Conservation (phyloP, 2,329 filamentous ascomycete species). For the Sclerotiophoma versabilis region DNA sequence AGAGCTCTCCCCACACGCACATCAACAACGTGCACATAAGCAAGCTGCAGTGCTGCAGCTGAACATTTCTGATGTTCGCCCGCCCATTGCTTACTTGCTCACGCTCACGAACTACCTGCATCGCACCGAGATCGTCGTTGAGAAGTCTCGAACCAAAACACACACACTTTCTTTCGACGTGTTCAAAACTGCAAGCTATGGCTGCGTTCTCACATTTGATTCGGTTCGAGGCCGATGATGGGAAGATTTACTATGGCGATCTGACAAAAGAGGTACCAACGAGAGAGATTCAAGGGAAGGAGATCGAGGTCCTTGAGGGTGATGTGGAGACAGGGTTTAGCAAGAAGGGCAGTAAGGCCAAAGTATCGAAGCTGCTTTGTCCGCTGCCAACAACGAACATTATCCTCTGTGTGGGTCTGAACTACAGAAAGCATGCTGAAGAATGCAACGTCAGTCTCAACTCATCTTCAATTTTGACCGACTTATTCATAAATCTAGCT, state of each 20-base stretch:
- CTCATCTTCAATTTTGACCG: background rate
- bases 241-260: conserved; percentile 42
- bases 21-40: conserved; percentile 7
- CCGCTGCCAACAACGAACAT: conserved; percentile 41
- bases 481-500: conserved; percentile 22
- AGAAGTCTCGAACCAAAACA: background rate
- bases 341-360: conserved; percentile 36
- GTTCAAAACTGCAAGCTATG: conserved; percentile 19
- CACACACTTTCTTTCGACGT: conserved; percentile 2
- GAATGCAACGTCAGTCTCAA: conserved; percentile 37
- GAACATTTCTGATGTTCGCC: conserved; percentile 3
- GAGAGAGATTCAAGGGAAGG: conserved; percentile 39
- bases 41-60: background rate
- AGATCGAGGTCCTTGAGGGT: conserved; percentile 40
- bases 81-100: background rate
- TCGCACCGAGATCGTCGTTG: background rate
- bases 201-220: conserved; percentile 44
- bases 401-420: conserved; percentile 45
- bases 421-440: conserved; percentile 45
- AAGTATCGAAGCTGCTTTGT: conserved; percentile 40
- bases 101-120: background rate
- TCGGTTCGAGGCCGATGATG: conserved; percentile 41
- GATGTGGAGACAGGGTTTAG: conserved; percentile 40
- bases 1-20: conserved; percentile 8
- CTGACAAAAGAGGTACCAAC: conserved; percentile 39